Conservation (phyloP, 179 eudicot species). For the Gypsophila paniculata region DNA sequence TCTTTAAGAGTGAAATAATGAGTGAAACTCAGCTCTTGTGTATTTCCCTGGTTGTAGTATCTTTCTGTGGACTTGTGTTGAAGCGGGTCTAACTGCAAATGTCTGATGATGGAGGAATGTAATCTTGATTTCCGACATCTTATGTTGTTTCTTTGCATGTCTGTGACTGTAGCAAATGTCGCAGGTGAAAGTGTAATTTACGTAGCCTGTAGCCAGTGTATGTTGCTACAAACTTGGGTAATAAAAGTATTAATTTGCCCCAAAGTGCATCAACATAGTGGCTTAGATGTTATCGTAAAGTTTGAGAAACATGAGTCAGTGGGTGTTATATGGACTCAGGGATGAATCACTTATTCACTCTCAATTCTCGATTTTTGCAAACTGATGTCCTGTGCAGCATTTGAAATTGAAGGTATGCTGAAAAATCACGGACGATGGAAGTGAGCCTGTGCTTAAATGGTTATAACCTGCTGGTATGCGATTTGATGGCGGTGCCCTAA, state of each 20-base stretch:
- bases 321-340: too few relatives aligned
- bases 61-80: neutral
- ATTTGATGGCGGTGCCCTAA: conserved; percentile 3
- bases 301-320: conserved; percentile 19
- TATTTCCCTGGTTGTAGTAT: neutral
- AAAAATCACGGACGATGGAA: neutral
- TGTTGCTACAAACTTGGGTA: neutral
- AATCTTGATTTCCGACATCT: neutral
- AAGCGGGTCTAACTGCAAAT: neutral
- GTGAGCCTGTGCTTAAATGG: conserved; percentile 2
- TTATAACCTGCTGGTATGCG: conserved; percentile 2
- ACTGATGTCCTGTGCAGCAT: conserved; percentile 9
- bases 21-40: neutral
- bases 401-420: conserved; percentile 11
- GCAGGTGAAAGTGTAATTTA: neutral
- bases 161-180: neutral
- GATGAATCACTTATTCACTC: too few relatives aligned
- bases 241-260: conserved; percentile 10
- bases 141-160: neutral
- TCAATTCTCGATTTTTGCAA: conserved; percentile 16
- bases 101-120: neutral
- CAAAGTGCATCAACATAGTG: neutral
- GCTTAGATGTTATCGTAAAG: conserved; percentile 1
- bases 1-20: neutral
- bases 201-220: too few relatives aligned